Evolutionary conservation across 2,329 filamentous ascomycete species (phyloP), one percentile per base, ranked within the genome.

Genomic region (Ascocoryne sarcoides): DNA sequence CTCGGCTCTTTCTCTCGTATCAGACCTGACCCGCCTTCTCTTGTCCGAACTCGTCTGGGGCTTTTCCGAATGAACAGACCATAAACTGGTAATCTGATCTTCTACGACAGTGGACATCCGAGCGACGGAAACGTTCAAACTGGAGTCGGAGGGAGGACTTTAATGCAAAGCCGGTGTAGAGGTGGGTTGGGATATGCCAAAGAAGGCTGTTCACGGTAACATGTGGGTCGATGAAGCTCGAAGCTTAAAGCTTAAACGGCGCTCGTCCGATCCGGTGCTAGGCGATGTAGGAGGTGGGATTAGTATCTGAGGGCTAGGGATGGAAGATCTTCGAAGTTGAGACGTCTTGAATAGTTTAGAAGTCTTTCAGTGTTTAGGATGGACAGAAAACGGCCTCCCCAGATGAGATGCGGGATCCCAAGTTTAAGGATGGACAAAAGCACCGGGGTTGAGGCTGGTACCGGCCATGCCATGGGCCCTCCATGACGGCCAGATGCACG

Each of bases 71-170:
- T 56, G 67, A 64, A 49, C 45, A 57, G 66, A 66, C 68, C 68
- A 71, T 48, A 65, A 67, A 63, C 66, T 65, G 53, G 60, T 60
- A 53, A 67, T 69, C 62, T 62, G 66, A 65, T 71, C 67, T 70
- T 69, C 68, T 53, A 64, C 63, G 59, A 65, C 64, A 62, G 68
- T 63, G 57, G 64, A 71, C 71, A 76, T 74, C 61, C 67, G 69
- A 65, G 63, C 69, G 65, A 62, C 65, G 42, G 43, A 37, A 30
- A 31, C 17, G 23, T 28, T 41, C 19, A 32, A 26, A 12, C 18
- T 21, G 35, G 30, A 37, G 36, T 37, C 17, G 19, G 32, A 37
- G 12, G 42, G 36, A 43, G 42, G 37, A 30, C 21, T 30, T 28
- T 32, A 10, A 31, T 30, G 32, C 19, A 30, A 15, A 35, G 40